phyloP scores from a whole-genome alignment of 257 asterid genomes.

The Sherardia arvensis region DNA sequence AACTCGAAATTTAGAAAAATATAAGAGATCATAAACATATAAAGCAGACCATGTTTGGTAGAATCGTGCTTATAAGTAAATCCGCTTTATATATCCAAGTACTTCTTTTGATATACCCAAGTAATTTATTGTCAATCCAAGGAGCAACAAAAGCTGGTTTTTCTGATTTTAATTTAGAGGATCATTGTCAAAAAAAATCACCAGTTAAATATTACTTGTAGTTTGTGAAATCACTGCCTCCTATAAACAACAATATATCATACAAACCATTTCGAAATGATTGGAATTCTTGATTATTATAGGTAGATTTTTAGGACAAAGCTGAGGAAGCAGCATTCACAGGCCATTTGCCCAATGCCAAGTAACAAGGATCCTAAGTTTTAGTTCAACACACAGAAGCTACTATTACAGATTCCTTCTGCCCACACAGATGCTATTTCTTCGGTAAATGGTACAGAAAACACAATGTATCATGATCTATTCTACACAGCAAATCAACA shows the following conservation, averaged over 20 bases:
- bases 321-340: neutral
- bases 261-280: neutral
- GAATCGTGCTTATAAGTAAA: too few species aligned
- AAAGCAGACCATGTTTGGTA: too few species aligned
- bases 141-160: too few species aligned
- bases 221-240: neutral
- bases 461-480: neutral
- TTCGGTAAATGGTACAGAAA: neutral
- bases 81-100: too few species aligned
- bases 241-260: neutral
- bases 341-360: conserved; percentile 1
- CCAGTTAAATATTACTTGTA: neutral
- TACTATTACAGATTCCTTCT: neutral
- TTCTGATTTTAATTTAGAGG: too few species aligned
- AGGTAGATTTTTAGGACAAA: neutral
- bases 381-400: neutral
- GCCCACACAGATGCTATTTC: neutral
- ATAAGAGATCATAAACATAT: too few species aligned
- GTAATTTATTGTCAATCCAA: too few species aligned
- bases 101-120: too few species aligned
- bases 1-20: too few species aligned
- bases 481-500: neutral
- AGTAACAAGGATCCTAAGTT: neutral
- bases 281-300: neutral
- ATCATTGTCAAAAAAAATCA: neutral